Evolutionary conservation across 2,329 filamentous ascomycete genomes (phyloP).

Genomic region (Kalaharituber pfeilii): DNA sequence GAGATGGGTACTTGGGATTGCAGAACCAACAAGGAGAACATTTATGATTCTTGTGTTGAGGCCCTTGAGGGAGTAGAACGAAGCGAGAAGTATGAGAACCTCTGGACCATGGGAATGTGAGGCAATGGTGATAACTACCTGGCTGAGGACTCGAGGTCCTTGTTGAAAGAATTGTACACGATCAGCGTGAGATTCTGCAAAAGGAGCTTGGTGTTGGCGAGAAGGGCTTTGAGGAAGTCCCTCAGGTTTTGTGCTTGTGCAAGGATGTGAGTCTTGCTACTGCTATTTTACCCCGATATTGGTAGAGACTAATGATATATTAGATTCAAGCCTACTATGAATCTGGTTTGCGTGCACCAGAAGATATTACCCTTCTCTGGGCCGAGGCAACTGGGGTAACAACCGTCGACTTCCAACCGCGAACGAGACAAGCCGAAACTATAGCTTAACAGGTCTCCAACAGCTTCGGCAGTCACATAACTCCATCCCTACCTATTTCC

Average conservation of each 20-base stretch:
- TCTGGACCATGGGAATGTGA: conserved; percentile 53
- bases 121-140: conserved; percentile 50
- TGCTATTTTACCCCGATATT: neutral
- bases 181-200: conserved; percentile 42
- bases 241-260: conserved; percentile 57
- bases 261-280: conserved; percentile 37
- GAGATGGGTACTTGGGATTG: conserved; percentile 49
- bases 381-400: conserved; percentile 55
- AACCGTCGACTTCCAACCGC: conserved; percentile 42
- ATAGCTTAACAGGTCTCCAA: too few species aligned
- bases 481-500: too few species aligned
- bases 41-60: conserved; percentile 50
- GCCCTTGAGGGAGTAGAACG: conserved; percentile 49
- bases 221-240: conserved; percentile 36
- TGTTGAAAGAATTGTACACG: conserved; percentile 42
- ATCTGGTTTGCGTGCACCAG: conserved; percentile 43
- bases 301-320: neutral
- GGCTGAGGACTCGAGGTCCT: conserved; percentile 39
- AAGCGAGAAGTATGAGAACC: conserved; percentile 46
- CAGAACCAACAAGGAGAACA: conserved; percentile 49
- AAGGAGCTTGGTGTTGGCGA: conserved; percentile 37
- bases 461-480: too few species aligned
- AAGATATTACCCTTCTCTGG: conserved; percentile 51
- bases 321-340: conserved; percentile 49
- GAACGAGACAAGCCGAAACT: conserved; percentile 41